Base-by-base conservation (phyloP, 2,329 filamentous ascomycete genomes). In the Ceratocystis colombiana region DNA sequence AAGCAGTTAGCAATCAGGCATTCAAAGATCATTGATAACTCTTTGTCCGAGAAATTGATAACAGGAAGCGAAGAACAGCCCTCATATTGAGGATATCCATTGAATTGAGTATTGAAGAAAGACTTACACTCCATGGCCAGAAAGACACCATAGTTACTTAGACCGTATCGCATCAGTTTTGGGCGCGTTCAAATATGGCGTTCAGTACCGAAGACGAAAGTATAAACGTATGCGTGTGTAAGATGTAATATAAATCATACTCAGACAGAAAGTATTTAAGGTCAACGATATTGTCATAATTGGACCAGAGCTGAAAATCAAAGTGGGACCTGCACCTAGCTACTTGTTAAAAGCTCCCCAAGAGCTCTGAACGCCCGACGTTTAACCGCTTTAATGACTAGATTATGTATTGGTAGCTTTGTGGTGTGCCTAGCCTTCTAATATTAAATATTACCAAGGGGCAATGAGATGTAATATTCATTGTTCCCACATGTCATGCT, bases 121-220 rank as follows among this genome's bases (percentile, higher is more conserved):
- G 30, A 73, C 79, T 72, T 76, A 90, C 88, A 79, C 84, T 86
- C 85, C 88, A 96, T 70, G 90, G 89, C 89, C 90, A 94, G 71
- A 94, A 82, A 64, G 87, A 89, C 72, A 92, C 88, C 89, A 94
- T 94, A 68, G 70, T 76, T 70, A 20, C 17, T 25, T 2, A 6
- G 28, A 7, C 30, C 10, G 37, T 41, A 41, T 41, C 37, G 37
- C 37, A 41, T 41, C 12, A 12, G 2, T 41, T 12, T 4, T 12
- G 10, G 37, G 37, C 37, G 37, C 37, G 37, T 41, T 41, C 12
- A 41, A 41, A 5, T 12, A 41, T 41, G 10, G 37, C 37, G 37
- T 41, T 41, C 8, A 41, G 37, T 41, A 41, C 37, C 8, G 37
- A 41, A 41, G 10, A 41, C 37, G 37, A 41, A 41, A 41, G 37